phyloP scores from a whole-genome alignment of 441 rosid species.

The Eruca vesicaria region DNA sequence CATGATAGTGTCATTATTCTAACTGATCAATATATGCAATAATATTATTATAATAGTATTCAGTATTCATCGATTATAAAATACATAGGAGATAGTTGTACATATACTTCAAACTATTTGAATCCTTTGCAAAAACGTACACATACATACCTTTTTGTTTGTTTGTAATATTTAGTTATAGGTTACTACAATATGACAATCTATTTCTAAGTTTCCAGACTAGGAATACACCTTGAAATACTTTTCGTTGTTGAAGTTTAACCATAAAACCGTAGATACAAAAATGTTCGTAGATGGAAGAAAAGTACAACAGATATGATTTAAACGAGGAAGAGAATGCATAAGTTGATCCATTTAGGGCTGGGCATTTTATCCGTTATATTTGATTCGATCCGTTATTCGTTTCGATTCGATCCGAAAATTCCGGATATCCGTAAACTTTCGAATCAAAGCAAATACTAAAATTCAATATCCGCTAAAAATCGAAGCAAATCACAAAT shows the following conservation, averaged over 20 bases:
- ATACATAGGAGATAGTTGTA: not conserved
- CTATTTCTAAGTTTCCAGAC: not conserved
- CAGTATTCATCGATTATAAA: not conserved
- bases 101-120: not conserved
- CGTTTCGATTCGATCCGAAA: too few species aligned
- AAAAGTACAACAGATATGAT: not conserved
- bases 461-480: too few species aligned
- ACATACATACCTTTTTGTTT: not conserved
- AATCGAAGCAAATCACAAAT: too few species aligned
- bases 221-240: not conserved
- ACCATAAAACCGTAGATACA: too few species aligned
- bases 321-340: not conserved
- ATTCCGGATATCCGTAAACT: too few species aligned
- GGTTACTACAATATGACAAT: not conserved
- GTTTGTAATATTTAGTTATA: not conserved
- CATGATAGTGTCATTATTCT: not conserved
- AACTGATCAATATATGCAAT: not conserved
- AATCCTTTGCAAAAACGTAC: not conserved
- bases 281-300: not conserved
- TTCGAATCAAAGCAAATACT: too few species aligned
- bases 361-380: too few species aligned
- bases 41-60: too few species aligned
- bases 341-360: conserved; percentile 3
- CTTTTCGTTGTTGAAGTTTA: not conserved
- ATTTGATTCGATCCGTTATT: too few species aligned